Base-by-base conservation (phyloP, 805 yeast species). In the Priceomyces melissophilus region DNA sequence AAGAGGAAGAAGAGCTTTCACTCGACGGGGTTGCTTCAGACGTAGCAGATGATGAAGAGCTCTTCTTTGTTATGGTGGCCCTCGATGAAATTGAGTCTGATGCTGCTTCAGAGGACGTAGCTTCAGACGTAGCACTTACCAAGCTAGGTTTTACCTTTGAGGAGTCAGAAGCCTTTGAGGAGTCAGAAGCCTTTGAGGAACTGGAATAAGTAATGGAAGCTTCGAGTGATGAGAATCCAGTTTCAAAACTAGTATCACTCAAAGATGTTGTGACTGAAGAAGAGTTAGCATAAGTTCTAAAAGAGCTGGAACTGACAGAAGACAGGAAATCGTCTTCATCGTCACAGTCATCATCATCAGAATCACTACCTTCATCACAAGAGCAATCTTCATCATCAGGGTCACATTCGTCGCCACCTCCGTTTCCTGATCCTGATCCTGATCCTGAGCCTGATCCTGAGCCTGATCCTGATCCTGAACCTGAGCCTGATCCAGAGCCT, bases 311-410 rank as follows among this genome's bases (percentile, higher is more conserved):
- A 8, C 25, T 20, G 25, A 20, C 25, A 8, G 25, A 5, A 8
- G 25, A 20, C 25, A 20, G 25, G 25, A 20, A 20, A 32, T 27
- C 35, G 5, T 38, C 41, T 30, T 35, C 48, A 27, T 45, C 48
- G 17, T 45, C 45, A 32, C 44, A 42, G 26, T 44, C 44, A 16
- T 34, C 45, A 11, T 48, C 46, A 9, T 42, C 43, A 26, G 44
- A 45, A 23, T 45, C 48, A 28, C 45, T 47, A 26, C 41, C 40
- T 17, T 44, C 50, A 3, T 47, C 49, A 30, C 48, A 45, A 12
- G 44, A 53, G 15, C 43, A 46, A 27, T 37, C 48, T 16, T 20
- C 25, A 20, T 20, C 25, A 20, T 20, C 25, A 20, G 25, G 25
- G 25, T 20, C 25, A 20, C 25, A 20, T 30, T 32, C 38, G 32